phyloP scores from a whole-genome alignment of 352 stramenopile genomes.

The Phytophthora constricta region DNA sequence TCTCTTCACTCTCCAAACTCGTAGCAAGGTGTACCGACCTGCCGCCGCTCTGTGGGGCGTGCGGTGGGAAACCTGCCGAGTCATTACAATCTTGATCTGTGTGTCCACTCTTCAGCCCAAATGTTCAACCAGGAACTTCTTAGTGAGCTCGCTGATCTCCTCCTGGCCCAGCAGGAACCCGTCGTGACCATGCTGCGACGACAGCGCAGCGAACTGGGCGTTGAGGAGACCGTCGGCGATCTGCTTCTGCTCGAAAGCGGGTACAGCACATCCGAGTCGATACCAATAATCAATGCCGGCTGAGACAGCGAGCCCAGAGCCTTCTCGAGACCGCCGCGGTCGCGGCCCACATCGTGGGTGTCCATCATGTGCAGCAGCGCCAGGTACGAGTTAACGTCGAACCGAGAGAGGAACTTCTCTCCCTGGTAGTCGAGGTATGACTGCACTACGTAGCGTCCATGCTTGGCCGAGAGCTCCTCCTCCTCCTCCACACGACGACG shows the following conservation, averaged over 20 bases:
- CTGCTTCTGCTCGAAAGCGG: conserved; percentile 92
- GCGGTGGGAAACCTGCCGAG: conserved; percentile 30
- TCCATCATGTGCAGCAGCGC: conserved; percentile 97
- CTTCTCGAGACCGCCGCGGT: conserved; percentile 77
- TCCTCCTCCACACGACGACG: conserved; percentile 49
- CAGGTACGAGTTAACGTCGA: conserved; percentile 96
- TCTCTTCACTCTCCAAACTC: conserved; percentile 9
- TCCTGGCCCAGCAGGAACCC: conserved; percentile 97
- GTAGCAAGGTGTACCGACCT: conserved; percentile 27
- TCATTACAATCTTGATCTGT: conserved; percentile 3
- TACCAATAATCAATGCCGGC: conserved; percentile 92
- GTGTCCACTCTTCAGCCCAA: conserved; percentile 30
- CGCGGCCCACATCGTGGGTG: conserved; percentile 93
- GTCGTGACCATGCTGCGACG: conserved; percentile 94
- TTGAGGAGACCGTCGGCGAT: conserved; percentile 86
- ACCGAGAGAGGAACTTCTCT: conserved; percentile 95
- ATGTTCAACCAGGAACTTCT: conserved; percentile 59
- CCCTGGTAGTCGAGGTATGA: conserved; percentile 93
- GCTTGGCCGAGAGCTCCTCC: conserved; percentile 29
- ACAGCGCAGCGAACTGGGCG: conserved; percentile 88
- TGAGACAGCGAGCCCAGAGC: conserved; percentile 63
- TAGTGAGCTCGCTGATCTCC: conserved; percentile 80
- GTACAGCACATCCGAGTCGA: conserved; percentile 96
- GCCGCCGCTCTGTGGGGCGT: conserved; percentile 35
- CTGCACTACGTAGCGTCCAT: conserved; percentile 76